A percentile compares a stretch with the other conserved stretches of the same genome.
phyloP scores from a whole-genome alignment of 768 basidiomycete genomes.

The Leccinum incarnatum region DNA sequence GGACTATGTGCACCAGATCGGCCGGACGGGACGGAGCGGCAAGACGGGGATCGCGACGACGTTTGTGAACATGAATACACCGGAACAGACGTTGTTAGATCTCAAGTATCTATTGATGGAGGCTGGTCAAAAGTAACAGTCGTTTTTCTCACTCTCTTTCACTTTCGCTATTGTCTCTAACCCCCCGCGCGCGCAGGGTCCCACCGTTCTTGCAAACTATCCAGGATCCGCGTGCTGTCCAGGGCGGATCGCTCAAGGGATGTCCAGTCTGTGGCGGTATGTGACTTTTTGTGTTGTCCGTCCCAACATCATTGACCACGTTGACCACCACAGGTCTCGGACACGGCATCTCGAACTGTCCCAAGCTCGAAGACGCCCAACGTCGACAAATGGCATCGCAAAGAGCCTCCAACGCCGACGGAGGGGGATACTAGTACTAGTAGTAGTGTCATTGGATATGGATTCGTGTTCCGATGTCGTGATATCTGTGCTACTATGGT shows the following conservation, averaged over 20 bases:
- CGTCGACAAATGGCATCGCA: constrained; percentile 89
- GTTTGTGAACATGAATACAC: constrained; percentile 97
- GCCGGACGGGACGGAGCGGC: constrained; percentile 94
- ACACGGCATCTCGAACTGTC: constrained; percentile 91
- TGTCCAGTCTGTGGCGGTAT: constrained; percentile 95
- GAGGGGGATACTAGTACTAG: constrained; percentile 34
- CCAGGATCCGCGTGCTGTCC: constrained; percentile 84
- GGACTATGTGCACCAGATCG: constrained; percentile 99
- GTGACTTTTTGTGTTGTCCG: constrained; percentile 1
- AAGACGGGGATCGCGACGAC: constrained; percentile 99
- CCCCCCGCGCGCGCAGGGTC: constrained; percentile 51
- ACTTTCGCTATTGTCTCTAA: not conserved
- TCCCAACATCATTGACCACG: not conserved
- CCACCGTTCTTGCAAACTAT: constrained; percentile 89
- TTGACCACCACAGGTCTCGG: constrained; percentile 68
- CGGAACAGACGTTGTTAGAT: constrained; percentile 94
- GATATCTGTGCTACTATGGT: constrained; percentile 6
- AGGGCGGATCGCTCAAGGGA: constrained; percentile 76
- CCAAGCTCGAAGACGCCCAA: constrained; percentile 93
- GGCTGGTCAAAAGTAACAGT: constrained; percentile 86
- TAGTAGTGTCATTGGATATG: not conserved
- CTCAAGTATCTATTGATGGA: constrained; percentile 96
- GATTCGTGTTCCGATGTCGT: not conserved
- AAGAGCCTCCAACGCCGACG: constrained; percentile 63
- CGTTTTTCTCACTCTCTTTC: constrained; percentile 24